Evolutionary conservation across 1,284 basidiomycete genomes (phyloP), one percentile per base, ranked within the genome.

Genomic region (Austroboletus novae-zelandiae): DNA sequence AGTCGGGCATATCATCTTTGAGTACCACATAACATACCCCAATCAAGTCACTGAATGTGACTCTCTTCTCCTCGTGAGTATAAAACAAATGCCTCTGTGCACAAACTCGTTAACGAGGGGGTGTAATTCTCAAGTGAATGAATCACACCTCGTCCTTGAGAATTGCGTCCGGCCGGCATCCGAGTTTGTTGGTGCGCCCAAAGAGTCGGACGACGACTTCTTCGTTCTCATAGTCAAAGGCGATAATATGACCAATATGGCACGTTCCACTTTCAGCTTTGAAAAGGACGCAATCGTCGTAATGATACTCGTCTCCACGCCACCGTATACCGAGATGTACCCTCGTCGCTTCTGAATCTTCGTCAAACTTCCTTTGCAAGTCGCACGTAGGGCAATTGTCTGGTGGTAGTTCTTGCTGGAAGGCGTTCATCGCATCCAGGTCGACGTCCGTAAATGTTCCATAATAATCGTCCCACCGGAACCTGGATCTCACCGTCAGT

Each of bases 231-330:
- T 48, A 52, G 23, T 42, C 25, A 43, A 68, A 63, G 27, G 45
- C 32, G 8, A 66, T 43, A 39, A 77, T 65, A 25, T 74, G 72
- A 2, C 66, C 76, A 34, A 78, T 61, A 15, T 61, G 56, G 17
- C 71, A 74, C 4, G 71, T 65, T 15, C 69, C 67, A 6, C 65
- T 54, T 0, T 65, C 61, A 1, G 72, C 67, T 40, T 70, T 71
- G 58, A 81, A 75, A 4, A 82, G 65, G 9, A 78, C 75, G 53
- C 77, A 85, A 45, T 88, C 84, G 45, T 78, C 61, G 1, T 71
- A 48, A 48, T 87, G 83, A 54, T 79, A 85, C 1, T 66, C 66
- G 1, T 67, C 52, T 1, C 74, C 77, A 14, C 61, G 62, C 56
- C 71, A 77, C 0, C 69, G 62, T 30, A 83, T 51, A 0, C 79